Base-by-base conservation (phyloP, 805 yeast genomes). In the Barnettozyma californica region DNA sequence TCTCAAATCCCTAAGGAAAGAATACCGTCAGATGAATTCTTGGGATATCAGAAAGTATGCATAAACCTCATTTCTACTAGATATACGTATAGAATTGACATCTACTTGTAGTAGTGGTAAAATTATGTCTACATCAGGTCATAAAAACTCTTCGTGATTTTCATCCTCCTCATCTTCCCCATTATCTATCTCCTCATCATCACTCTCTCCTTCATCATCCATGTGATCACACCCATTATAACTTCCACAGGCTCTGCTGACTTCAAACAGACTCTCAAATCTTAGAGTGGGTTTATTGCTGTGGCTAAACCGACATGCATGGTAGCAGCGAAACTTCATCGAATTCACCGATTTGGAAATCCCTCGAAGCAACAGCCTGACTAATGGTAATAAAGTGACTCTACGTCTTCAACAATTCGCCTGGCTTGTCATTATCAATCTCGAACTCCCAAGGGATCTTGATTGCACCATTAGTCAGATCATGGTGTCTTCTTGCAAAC, bases 271-370 rank as follows among this genome's bases (percentile, higher is more conserved):
- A 4, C 82, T 68, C 49, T 80, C 85, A 60, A 89, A 87, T 64
- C 82, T 84, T 9, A 83, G 89, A 55, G 78, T 73, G 52, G 87
- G 90, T 6, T 67, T 59, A 1, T 65, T 80, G 11, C 67, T 74
- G 60, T 90, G 97, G 56, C 91, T 91, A 67, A 90, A 88, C 33
- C 92, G 68, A 66, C 91, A 96, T 0, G 97, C 97, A 14, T 0
- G 97, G 97, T 21, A 91, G 96, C 44, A 92, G 68, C 0, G 87
- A 88, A 27, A 83, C 71, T 29, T 81, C 86, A 57, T 84, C 88
- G 61, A 65, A 90, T 44, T 73, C 73, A 64, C 92, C 98, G 26
- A 91, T 78, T 37, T 81, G 82, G 63, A 92, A 91, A 1, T 91
- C 90, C 52, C 97, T 74, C 1, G 94, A 80, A 0, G 91, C 80